Base-by-base conservation (phyloP, 306 rosid genomes). In the Leucaena leucocephala region DNA sequence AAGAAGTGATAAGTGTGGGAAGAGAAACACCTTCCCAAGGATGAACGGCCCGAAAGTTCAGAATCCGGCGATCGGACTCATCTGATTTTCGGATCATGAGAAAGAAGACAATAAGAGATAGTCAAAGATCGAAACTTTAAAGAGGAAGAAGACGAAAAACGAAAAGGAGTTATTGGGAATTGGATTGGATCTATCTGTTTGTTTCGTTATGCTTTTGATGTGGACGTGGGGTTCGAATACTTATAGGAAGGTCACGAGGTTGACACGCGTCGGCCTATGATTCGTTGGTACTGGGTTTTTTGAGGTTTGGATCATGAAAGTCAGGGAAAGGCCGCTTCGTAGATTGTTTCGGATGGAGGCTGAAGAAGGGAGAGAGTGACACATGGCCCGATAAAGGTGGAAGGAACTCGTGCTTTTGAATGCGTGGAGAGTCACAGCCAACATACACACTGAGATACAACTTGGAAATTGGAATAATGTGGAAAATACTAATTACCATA, bases 21-120 rank as follows among this genome's bases (percentile, higher is more conserved):
- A 81, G 80, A 75, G 90, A 7, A 8, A 90, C 64, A 22, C 69
- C 54, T 5, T 71, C 80, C 69, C 84, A 91, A 0, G 98, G 93
- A 82, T 80, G 89, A 76, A 94, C 89, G 70, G 90, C 98, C 88
- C 95, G 94, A 21, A 27, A 89, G 0, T 84, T 82, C 5, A 94
- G 80, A 5, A 87, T 49, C 90, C 97, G 95, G 79, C 98, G 98
- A 76, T 16, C 82, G 43, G 86, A 87, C 27, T 78, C 88, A n/a
- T 54, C 78, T 16, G 22, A 39, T 13, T 34, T 81, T 5, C n/a
- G 79, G 80, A 82, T 85, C 98, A 94, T 93, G 71, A 43, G 2
- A 9, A 40, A 49, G 16, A 68, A 70, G 66, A 27, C 27, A 22
- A 14, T 7, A 17, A 4, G 5, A 17, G 5, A 15, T 6, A 0